Evolutionary conservation across 1,139 yeast genomes (phyloP), one percentile per base, ranked within the genome.

Genomic region (Tardiomyces blankii): DNA sequence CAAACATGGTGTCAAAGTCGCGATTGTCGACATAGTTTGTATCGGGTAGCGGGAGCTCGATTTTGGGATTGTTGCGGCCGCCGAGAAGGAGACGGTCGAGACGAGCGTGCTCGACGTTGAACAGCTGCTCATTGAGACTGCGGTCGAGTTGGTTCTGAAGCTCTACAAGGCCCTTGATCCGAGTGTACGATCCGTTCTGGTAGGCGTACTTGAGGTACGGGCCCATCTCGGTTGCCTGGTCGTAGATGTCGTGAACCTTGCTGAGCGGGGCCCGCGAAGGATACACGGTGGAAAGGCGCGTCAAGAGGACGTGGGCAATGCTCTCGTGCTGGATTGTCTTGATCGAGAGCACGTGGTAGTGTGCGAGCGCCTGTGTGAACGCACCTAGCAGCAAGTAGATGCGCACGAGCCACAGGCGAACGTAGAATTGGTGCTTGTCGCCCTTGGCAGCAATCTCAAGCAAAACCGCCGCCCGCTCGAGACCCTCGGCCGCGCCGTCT

Each of bases 291-390:
- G 78, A 65, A 19, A 67, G 54, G 43, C 86, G 68, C 0, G 78
- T 70, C 7, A 70, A 59, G 13, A 84, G 59, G 49, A 73, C 69
- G 51, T 82, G 80, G 14, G 80, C 74, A 46, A 88, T 63, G 0
- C 91, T 78, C 58, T 91, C 97, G 51, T 75, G 71, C 62, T 91
- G 98, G 12, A 88, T 65, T 68, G 82, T 82, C 57, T 83, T 85
- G 51, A 88, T 75, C 42, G 78, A 76, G 45, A 91, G 65, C 0
- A 68, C 56, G 7, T 75, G 67, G 58, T 73, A 80, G 46, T 79
- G 76, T 11, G 65, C 66, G 14, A 65, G 55, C 2, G 91, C 80
- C 42, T 68, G 61, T 2, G 73, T 62, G 35, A 70, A 70, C 11
- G 79, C 69, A 42, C 88, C 87, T 11, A 87, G 59, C 38, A 73